Percentiles rank a stretch among this genome's conserved stretches.
Conservation (phyloP, 2,329 filamentous ascomycete genomes). For the Fusarium lyarnte region DNA sequence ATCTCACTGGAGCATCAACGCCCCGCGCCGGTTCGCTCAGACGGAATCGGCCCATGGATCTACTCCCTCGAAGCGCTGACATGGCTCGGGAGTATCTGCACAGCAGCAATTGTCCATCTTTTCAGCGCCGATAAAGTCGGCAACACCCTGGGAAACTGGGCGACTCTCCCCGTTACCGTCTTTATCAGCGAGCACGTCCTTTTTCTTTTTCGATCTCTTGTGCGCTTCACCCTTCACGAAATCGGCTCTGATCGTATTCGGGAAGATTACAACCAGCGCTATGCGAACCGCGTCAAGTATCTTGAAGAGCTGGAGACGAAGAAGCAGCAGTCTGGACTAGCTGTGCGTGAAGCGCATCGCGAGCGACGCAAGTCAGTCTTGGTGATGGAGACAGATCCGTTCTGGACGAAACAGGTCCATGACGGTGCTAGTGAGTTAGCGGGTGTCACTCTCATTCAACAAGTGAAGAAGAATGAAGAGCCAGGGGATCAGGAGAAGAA, state of each 20-base stretch:
- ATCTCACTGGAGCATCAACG: slow-evolving; percentile 79
- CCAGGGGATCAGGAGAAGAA: slow-evolving; percentile 14
- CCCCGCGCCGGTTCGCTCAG: slow-evolving; percentile 73
- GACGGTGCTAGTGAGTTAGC: slow-evolving; percentile 50
- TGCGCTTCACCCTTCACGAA: slow-evolving; percentile 49
- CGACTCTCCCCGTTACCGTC: slow-evolving; percentile 73
- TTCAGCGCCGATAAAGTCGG: slow-evolving; percentile 67
- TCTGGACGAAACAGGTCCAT: slow-evolving; percentile 56
- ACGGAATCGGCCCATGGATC: slow-evolving; percentile 80
- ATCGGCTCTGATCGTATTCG: slow-evolving; percentile 54
- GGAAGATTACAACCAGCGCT: slow-evolving; percentile 52
- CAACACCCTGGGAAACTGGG: slow-evolving; percentile 62
- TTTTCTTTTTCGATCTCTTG: slow-evolving; percentile 63
- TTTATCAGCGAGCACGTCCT: slow-evolving; percentile 80
- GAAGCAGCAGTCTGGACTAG: slow-evolving; percentile 47
- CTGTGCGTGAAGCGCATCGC: slow-evolving; percentile 48
- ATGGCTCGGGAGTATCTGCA: slow-evolving; percentile 78
- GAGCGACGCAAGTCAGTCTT: slow-evolving; percentile 52
- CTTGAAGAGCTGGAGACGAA: slow-evolving; percentile 54
- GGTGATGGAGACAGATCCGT: slow-evolving; percentile 46
- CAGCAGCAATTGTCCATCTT: slow-evolving; percentile 77
- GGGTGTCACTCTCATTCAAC: slow-evolving; percentile 48
- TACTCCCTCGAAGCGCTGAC: slow-evolving; percentile 73
- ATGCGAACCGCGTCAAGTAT: slow-evolving; percentile 49
- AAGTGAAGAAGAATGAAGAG: slow-evolving; percentile 39